Conservation (phyloP, 192 early-diverging fungal species). For the Podila minutissima region DNA sequence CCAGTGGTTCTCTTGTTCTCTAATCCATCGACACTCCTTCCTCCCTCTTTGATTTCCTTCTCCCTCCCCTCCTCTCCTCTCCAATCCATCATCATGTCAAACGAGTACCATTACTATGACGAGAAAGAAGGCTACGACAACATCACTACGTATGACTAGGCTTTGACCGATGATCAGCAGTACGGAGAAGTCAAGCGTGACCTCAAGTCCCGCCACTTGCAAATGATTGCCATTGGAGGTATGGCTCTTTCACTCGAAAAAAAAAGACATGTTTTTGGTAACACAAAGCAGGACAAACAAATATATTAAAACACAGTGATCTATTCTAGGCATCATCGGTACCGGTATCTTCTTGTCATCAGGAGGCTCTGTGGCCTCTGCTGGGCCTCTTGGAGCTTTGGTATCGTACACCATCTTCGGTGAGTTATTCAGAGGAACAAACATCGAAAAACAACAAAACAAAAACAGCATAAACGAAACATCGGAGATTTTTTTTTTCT, state of each 20-base stretch:
- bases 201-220: constrained; percentile 74
- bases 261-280: not conserved
- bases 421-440: not conserved
- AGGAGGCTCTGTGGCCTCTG: constrained; percentile 71
- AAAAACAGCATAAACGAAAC: not conserved
- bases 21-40: no score
- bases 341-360: constrained; percentile 86
- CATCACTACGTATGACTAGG: not conserved
- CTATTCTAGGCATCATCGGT: constrained; percentile 6
- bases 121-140: not conserved
- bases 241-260: not conserved
- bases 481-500: no score
- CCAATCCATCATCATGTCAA: not conserved
- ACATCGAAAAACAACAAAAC: not conserved
- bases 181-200: constrained; percentile 52
- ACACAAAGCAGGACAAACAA: not conserved
- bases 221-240: constrained; percentile 77
- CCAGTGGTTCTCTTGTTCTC: no score
- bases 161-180: not conserved
- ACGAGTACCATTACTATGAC: not conserved
- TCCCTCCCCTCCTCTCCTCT: not conserved
- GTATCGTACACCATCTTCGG: constrained; percentile 65
- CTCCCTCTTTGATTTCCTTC: not conserved
- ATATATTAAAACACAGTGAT: no score
- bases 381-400: constrained; percentile 81